These are phyloP conservation scores for Globisporangium lucens DNA, from an alignment of 352 stramenopile genomes.

Conservation along the genomic window DNA sequence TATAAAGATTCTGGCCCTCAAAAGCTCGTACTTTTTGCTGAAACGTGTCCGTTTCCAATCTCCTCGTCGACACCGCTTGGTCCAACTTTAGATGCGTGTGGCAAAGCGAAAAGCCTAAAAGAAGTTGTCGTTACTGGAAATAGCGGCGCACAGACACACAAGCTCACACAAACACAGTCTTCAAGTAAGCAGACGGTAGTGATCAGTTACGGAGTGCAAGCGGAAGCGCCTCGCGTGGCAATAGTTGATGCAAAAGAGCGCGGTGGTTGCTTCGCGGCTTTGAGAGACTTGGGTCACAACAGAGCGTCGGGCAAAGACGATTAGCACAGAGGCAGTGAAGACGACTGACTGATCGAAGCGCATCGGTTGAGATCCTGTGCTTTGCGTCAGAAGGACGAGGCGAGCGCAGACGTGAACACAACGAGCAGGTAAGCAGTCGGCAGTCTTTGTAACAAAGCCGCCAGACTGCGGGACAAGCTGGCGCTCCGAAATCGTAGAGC, in stretches of 20 bases:
- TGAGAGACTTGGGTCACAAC: neutral
- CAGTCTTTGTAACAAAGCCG: conserved; percentile 11
- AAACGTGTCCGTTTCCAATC: conserved; percentile 10
- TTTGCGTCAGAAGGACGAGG: neutral
- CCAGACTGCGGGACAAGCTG: conserved; percentile 26
- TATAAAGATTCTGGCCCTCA: neutral
- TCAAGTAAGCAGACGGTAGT: neutral
- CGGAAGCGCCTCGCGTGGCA: neutral
- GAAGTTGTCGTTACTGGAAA: conserved; percentile 10
- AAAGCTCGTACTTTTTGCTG: neutral
- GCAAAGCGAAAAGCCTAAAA: conserved; percentile 3
- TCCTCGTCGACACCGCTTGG: neutral
- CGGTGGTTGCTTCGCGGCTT: conserved; percentile 8
- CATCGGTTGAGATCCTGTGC: neutral
- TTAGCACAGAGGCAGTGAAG: neutral
- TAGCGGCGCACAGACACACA: neutral
- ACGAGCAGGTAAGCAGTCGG: conserved; percentile 5
- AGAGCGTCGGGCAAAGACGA: neutral
- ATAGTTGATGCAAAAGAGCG: conserved; percentile 7
- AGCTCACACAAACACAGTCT: neutral
- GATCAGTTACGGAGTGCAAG: conserved; percentile 17
- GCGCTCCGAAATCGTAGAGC: conserved; percentile 39
- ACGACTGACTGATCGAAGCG: neutral
- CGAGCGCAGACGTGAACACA: neutral
- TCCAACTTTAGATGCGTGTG: conserved; percentile 13